Evolutionary conservation across 2,329 filamentous ascomycete genomes (phyloP).

Genomic region (Aspergillus texensis): DNA sequence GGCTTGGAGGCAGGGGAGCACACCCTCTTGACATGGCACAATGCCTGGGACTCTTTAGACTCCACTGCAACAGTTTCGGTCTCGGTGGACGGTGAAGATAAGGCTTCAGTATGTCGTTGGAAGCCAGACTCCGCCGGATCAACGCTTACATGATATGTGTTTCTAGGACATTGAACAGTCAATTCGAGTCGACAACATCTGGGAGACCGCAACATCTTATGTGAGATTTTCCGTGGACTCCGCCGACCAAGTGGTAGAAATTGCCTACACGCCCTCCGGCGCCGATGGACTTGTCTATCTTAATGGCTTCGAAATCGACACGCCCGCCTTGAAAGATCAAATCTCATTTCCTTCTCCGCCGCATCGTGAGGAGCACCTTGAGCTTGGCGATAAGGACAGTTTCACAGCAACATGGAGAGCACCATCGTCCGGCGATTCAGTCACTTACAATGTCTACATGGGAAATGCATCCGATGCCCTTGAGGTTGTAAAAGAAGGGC

Average conservation of each 20-base stretch:
- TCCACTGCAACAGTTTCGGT: background rate
- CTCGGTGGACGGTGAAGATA: constrained; percentile 5
- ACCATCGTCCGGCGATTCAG: background rate
- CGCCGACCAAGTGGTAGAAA: background rate
- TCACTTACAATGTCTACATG: constrained; percentile 12
- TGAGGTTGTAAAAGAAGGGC: background rate
- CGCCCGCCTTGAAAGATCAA: constrained; percentile 7
- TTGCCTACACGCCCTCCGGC: constrained; percentile 8
- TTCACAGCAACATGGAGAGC: constrained; percentile 8
- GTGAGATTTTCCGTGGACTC: constrained; percentile 10
- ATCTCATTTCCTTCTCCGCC: constrained; percentile 11
- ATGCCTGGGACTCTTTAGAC: constrained; percentile 9
- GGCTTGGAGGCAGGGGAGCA: constrained; percentile 11
- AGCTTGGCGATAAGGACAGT: background rate
- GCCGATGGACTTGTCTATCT: constrained; percentile 8
- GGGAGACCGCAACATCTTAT: constrained; percentile 12
- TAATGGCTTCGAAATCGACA: constrained; percentile 16
- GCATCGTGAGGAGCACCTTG: constrained; percentile 7
- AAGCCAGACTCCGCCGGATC: background rate
- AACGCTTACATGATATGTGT: background rate
- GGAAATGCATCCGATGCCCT: background rate
- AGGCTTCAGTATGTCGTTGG: background rate
- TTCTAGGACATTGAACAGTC: constrained; percentile 4
- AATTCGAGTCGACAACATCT: constrained; percentile 10
- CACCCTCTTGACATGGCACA: constrained; percentile 12